Percentiles rank a stretch among this genome's conserved stretches.
Conservation (phyloP, 768 basidiomycete genomes). For the Suillus weaverae region DNA sequence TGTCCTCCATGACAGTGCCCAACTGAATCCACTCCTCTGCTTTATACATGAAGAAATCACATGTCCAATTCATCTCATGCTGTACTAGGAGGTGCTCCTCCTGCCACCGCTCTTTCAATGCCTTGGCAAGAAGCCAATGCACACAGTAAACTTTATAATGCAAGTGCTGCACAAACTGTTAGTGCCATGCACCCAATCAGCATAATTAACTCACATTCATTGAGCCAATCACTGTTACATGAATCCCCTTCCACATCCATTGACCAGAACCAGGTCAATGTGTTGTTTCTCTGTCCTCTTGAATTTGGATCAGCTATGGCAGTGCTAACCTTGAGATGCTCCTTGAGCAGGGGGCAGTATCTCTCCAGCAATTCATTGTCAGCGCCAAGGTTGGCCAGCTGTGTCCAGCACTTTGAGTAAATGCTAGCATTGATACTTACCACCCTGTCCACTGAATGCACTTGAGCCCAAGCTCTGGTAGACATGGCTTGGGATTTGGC, state of each 20-base stretch:
- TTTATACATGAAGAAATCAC: neutral
- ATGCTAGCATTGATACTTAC: neutral
- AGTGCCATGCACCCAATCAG: too few relatives aligned
- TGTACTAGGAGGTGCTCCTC: neutral
- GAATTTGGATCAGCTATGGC: neutral
- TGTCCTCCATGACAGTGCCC: neutral
- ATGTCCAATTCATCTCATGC: neutral
- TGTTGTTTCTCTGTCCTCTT: neutral
- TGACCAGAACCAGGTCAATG: neutral
- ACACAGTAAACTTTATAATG: too few relatives aligned
- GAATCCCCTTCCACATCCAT: neutral
- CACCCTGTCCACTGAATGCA: neutral
- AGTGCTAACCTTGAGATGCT: neutral
- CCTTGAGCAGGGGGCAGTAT: neutral
- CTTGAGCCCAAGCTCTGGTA: neutral
- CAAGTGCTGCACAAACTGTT: too few relatives aligned
- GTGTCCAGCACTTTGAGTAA: neutral
- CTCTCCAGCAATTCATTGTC: neutral
- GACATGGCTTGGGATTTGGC: neutral
- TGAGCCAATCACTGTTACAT: neutral
- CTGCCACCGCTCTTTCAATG: neutral
- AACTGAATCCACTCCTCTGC: neutral
- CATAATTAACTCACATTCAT: neutral
- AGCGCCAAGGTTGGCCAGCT: neutral
- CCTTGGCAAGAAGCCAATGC: neutral